These are phyloP conservation scores for Phytophthora boehmeriae DNA, from an alignment of 352 stramenopile genomes.

Conservation along the genomic window DNA sequence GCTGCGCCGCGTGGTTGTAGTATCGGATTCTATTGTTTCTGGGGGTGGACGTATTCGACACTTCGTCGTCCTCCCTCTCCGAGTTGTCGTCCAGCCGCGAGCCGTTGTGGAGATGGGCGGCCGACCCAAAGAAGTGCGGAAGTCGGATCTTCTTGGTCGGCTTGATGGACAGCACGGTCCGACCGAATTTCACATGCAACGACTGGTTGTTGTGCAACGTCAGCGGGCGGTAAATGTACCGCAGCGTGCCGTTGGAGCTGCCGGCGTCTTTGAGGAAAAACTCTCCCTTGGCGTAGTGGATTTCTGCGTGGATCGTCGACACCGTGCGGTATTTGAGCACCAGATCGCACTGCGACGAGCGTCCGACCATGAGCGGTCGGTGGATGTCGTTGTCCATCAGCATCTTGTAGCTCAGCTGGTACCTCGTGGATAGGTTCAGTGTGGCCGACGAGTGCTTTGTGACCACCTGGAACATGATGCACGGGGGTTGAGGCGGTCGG, in stretches of 20 bases:
- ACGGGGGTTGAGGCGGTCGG: constrained; percentile 75
- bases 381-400: constrained; percentile 93
- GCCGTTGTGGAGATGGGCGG: constrained; percentile 56
- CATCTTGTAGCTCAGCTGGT: constrained; percentile 91
- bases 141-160: constrained; percentile 89
- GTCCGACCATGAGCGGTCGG: constrained; percentile 91
- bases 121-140: constrained; percentile 80
- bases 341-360: constrained; percentile 94
- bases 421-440: constrained; percentile 83
- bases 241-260: constrained; percentile 93
- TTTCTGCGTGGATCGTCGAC: constrained; percentile 93
- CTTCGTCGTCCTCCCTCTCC: constrained; percentile 65
- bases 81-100: constrained; percentile 61
- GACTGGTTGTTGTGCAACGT: constrained; percentile 91
- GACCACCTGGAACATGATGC: constrained; percentile 90
- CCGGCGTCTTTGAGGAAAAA: constrained; percentile 95
- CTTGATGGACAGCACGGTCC: constrained; percentile 88
- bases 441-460: constrained; percentile 88
- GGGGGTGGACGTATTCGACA: constrained; percentile 58
- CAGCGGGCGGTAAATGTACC: constrained; percentile 94
- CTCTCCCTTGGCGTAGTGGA: constrained; percentile 94
- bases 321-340: constrained; percentile 96
- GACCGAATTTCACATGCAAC: constrained; percentile 87
- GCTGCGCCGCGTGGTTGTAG: constrained; percentile 50
- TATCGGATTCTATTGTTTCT: constrained; percentile 74